These are phyloP conservation scores for Vitis hybrid DNA, from an alignment of 177 flowering plant species.

Conservation along the genomic window DNA sequence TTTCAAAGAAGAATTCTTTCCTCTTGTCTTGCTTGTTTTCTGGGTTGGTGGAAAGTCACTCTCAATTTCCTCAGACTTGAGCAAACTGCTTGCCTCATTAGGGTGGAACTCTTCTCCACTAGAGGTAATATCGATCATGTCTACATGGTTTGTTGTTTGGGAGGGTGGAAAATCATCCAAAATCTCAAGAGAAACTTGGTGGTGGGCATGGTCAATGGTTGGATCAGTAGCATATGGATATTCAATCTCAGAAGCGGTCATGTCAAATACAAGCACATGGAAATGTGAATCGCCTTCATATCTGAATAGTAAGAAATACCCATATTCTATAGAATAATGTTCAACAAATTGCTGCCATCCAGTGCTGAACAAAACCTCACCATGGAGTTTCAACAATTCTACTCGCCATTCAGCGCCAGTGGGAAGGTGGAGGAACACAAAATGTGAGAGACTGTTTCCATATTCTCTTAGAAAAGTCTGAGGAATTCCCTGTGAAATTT, in stretches of 20 bases:
- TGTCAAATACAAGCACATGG: constrained; percentile 21
- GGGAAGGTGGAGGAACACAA: constrained; percentile 3
- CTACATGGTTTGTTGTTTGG: too few relatives aligned
- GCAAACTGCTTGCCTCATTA: too few relatives aligned
- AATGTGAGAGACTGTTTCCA: neutral
- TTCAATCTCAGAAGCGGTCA: constrained; percentile 13
- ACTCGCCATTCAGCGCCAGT: constrained; percentile 5
- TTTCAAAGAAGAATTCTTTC: too few relatives aligned
- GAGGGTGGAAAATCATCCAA: neutral
- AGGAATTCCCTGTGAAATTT: constrained; percentile 6
- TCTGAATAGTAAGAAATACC: constrained; percentile 13
- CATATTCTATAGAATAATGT: constrained; percentile 6
- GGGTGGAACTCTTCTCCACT: too few relatives aligned
- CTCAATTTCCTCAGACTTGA: too few relatives aligned
- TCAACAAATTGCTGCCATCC: constrained; percentile 17
- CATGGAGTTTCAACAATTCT: constrained; percentile 1
- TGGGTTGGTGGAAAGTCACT: too few relatives aligned
- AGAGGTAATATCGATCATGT: neutral
- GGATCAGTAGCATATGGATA: constrained; percentile 5
- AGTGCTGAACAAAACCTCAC: constrained; percentile 10
- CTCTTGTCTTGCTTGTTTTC: too few relatives aligned
- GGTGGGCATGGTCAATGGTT: too few relatives aligned
- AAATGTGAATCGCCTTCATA: constrained; percentile 12
- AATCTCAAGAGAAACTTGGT: constrained; percentile 3
- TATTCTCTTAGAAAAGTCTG: constrained; percentile 3